phyloP scores from a whole-genome alignment of 2,329 filamentous ascomycete genomes.

The Ophiosphaerella korrae region DNA sequence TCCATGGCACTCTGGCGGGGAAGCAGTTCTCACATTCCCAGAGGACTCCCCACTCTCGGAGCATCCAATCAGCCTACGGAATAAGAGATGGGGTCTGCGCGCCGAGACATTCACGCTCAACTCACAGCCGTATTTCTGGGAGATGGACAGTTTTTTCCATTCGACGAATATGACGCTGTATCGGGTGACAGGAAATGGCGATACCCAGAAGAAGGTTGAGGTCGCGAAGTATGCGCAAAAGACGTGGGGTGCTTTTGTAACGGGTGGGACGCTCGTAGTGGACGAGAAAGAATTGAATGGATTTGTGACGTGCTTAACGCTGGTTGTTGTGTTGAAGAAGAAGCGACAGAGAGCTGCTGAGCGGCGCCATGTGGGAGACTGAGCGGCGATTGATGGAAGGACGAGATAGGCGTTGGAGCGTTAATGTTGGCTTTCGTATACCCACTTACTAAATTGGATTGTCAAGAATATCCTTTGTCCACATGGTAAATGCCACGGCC shows the following conservation, averaged over 20 bases:
- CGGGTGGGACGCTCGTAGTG: constrained; percentile 27
- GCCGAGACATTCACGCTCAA: constrained; percentile 25
- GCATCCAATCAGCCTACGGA: constrained; percentile 18
- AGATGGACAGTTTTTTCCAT: constrained; percentile 24
- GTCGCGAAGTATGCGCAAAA: constrained; percentile 33
- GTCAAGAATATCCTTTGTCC: not conserved
- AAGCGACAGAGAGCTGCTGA: constrained; percentile 29
- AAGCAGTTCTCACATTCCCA: constrained; percentile 26
- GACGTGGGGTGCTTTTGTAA: constrained; percentile 28
- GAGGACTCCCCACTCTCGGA: constrained; percentile 14
- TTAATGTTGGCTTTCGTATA: too few relatives aligned
- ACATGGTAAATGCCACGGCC: too few relatives aligned
- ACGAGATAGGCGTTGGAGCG: too few relatives aligned
- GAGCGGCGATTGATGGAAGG: not conserved
- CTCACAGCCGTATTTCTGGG: constrained; percentile 25
- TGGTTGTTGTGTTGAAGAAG: constrained; percentile 33
- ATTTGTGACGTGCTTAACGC: constrained; percentile 27
- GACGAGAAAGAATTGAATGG: constrained; percentile 27
- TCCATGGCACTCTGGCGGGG: constrained; percentile 19
- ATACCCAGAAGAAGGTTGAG: constrained; percentile 17
- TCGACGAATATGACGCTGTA: constrained; percentile 30
- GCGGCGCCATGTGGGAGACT: not conserved
- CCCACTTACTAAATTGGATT: not conserved
- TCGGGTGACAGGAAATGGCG: constrained; percentile 18
- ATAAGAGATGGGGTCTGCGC: constrained; percentile 21